These are phyloP conservation scores for Penicillium ochrochloron DNA, from an alignment of 495 filamentous ascomycete genomes.

Conservation along the genomic window DNA sequence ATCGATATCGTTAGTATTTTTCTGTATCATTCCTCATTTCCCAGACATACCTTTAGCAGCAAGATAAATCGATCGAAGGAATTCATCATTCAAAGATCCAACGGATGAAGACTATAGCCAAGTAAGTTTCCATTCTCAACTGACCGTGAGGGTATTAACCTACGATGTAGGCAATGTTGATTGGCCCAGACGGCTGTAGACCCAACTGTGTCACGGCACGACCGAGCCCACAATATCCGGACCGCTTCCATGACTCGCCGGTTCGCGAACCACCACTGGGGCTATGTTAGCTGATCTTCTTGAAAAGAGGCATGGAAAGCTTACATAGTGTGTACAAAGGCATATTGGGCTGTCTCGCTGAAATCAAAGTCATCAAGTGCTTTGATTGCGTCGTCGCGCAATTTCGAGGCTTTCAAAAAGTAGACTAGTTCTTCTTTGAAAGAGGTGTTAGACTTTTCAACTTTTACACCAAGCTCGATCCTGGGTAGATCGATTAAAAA, in stretches of 20 bases:
- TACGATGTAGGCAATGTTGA: constrained; percentile 67
- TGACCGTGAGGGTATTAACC: constrained; percentile 14
- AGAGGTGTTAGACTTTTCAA: background rate
- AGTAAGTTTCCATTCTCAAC: constrained; percentile 10
- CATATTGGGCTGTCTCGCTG: constrained; percentile 63
- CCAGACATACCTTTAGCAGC: constrained; percentile 67
- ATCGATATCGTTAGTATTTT: constrained; percentile 1
- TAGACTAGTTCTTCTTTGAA: constrained; percentile 74
- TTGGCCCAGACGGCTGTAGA: constrained; percentile 46
- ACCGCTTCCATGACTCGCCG: constrained; percentile 60
- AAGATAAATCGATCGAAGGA: constrained; percentile 72
- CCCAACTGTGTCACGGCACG: constrained; percentile 62
- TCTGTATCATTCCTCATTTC: background rate
- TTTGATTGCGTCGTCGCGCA: constrained; percentile 62
- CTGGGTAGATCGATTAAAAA: constrained; percentile 86
- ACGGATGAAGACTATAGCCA: constrained; percentile 71
- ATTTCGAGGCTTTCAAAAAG: constrained; percentile 69
- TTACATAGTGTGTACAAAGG: constrained; percentile 81
- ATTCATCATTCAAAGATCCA: constrained; percentile 69
- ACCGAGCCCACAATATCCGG: constrained; percentile 72
- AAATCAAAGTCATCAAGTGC: constrained; percentile 77
- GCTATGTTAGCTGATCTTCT: constrained; percentile 3
- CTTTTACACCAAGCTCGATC: constrained; percentile 32
- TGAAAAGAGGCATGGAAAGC: constrained; percentile 7
- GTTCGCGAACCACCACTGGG: constrained; percentile 57